These are phyloP conservation scores for Dysphania ambrosioides DNA, from an alignment of 148 eudicot genomes.

Conservation along the genomic window DNA sequence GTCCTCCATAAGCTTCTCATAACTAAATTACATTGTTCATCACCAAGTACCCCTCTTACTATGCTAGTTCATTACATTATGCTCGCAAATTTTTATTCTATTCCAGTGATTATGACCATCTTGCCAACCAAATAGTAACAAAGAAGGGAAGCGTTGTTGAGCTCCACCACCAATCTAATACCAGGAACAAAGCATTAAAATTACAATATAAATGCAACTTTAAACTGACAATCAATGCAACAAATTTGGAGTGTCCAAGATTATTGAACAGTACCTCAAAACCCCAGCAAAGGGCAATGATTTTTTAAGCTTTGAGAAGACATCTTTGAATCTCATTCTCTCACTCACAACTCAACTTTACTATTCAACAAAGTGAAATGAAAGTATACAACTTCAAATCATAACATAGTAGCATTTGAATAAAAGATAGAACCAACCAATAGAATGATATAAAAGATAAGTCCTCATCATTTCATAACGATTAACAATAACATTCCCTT, in stretches of 20 bases:
- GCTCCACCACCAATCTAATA: background rate
- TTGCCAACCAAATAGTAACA: background rate
- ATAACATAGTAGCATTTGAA: no score
- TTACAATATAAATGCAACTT: background rate
- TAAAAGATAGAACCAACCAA: no score
- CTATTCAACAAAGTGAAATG: background rate
- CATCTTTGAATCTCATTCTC: conserved; percentile 7
- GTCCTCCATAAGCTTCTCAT: no score
- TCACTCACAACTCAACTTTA: background rate
- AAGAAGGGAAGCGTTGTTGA: background rate
- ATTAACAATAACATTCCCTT: no score
- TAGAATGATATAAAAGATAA: no score
- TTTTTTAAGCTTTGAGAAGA: conserved; percentile 35
- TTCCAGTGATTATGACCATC: background rate
- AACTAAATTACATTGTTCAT: no score
- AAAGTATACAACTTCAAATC: no score
- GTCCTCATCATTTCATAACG: no score
- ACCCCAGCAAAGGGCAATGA: conserved; percentile 60
- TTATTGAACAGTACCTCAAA: conserved; percentile 29
- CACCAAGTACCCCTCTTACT: no score
- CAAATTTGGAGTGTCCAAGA: background rate
- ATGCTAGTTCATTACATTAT: no score
- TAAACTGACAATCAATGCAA: background rate
- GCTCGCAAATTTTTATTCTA: background rate
- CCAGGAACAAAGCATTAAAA: no score